A percentile compares a stretch with the other conserved stretches of the same genome.
Conservation (phyloP, 176 grass and related monocot species). For the Bolboschoenus planiculmis region DNA sequence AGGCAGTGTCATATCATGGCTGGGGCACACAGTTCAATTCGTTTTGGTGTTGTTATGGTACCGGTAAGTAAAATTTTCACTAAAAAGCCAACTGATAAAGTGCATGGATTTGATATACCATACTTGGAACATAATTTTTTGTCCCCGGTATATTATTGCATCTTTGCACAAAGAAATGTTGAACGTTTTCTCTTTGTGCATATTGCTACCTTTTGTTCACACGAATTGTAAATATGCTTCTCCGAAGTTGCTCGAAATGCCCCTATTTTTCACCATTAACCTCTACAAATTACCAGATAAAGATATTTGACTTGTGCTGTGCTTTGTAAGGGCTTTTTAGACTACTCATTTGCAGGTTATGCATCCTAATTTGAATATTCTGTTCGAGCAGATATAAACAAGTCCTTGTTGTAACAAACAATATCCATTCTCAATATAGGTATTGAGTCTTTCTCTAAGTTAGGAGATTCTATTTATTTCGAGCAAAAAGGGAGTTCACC, state of each 20-base stretch:
- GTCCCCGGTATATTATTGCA: not conserved
- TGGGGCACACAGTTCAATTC: slow-evolving; percentile 70
- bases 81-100: not conserved
- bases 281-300: not conserved
- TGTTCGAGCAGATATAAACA: not conserved
- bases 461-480: slow-evolving; percentile 90
- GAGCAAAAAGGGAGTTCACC: slow-evolving; percentile 53
- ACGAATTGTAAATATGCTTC: not conserved
- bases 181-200: not conserved
- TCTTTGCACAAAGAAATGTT: not conserved
- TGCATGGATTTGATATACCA: not conserved
- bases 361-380: not conserved
- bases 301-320: not conserved
- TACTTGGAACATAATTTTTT: not conserved
- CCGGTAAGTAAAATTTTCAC: slow-evolving; percentile 38
- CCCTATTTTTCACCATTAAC: not conserved
- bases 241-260: not conserved
- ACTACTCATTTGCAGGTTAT: not conserved
- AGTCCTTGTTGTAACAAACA: not conserved
- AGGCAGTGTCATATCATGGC: slow-evolving; percentile 67
- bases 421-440: slow-evolving; percentile 21
- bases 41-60: slow-evolving; percentile 98
- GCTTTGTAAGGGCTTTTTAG: not conserved
- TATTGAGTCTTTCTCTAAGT: slow-evolving; percentile 89
- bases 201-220: not conserved